A percentile compares a stretch with the other conserved stretches of the same genome.
Evolutionary conservation across 2,329 filamentous ascomycete species (phyloP).

Genomic region (Cytospora paraplurivora): DNA sequence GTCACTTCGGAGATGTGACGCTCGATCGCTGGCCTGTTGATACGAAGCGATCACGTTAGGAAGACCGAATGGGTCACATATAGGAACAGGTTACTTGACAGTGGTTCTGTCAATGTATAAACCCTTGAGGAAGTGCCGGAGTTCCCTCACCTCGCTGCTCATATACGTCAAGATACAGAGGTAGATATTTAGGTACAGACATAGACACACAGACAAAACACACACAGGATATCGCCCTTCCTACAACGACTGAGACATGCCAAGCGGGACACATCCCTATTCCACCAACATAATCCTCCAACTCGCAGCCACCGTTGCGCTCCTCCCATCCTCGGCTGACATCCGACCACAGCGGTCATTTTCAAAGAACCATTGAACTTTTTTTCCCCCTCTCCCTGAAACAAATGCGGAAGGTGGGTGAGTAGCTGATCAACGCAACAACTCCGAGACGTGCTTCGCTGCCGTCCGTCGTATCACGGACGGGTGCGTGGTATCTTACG

Average conservation of each 20-base stretch:
- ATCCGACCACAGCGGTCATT: neutral
- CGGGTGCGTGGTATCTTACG: conserved; percentile 26
- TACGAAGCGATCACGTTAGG: neutral
- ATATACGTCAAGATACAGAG: conserved; percentile 14
- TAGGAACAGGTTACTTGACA: neutral
- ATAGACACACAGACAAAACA: neutral
- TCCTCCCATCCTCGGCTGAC: neutral
- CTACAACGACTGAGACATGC: neutral
- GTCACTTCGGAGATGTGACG: neutral
- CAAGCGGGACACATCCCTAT: conserved; percentile 1
- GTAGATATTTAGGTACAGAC: conserved; percentile 5
- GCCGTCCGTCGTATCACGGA: conserved; percentile 12
- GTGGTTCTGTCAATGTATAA: conserved; percentile 2
- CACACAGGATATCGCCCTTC: neutral
- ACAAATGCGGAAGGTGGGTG: conserved; percentile 1
- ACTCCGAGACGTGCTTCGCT: conserved; percentile 20
- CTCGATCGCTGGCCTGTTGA: neutral
- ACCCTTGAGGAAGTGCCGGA: conserved; percentile 12
- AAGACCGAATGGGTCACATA: neutral
- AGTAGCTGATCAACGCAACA: conserved; percentile 13
- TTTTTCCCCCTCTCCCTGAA: neutral
- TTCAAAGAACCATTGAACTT: conserved; percentile 2
- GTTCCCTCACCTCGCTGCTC: neutral
- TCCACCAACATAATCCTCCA: neutral
- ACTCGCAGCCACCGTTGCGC: neutral